A percentile compares a stretch with the other conserved stretches of the same genome.
These are phyloP conservation scores for Ambrosiella beaveri DNA, from an alignment of 2,329 filamentous ascomycete species.

Conservation along the genomic window DNA sequence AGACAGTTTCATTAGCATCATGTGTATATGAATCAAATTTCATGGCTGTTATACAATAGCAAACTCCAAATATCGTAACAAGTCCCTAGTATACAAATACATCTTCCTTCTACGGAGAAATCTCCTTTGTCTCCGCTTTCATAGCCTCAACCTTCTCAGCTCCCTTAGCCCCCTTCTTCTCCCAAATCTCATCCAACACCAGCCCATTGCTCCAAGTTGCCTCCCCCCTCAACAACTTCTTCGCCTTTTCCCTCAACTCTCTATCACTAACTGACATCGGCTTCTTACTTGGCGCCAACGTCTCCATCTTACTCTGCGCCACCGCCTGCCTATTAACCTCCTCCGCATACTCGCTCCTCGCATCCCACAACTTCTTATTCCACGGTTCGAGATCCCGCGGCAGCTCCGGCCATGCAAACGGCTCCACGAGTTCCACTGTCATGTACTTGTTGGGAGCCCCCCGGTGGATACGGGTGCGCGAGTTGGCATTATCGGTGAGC, in stretches of 20 bases:
- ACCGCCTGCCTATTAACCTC: constrained; percentile 19
- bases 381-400: constrained; percentile 46
- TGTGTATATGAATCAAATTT: constrained; percentile 12
- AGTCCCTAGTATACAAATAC: background rate
- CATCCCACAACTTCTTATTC: constrained; percentile 43
- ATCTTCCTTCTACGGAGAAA: constrained; percentile 7
- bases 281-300: constrained; percentile 3
- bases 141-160: constrained; percentile 14
- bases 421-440: constrained; percentile 75
- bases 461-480: constrained; percentile 33
- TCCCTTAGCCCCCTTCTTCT: constrained; percentile 18
- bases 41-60: constrained; percentile 16
- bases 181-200: constrained; percentile 31
- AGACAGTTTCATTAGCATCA: background rate
- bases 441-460: constrained; percentile 71
- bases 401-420: constrained; percentile 71
- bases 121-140: background rate
- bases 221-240: constrained; percentile 41
- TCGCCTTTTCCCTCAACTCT: constrained; percentile 41
- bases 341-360: constrained; percentile 30
- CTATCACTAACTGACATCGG: constrained; percentile 26
- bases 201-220: constrained; percentile 40
- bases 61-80: constrained; percentile 9
- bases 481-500: constrained; percentile 21
- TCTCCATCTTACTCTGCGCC: constrained; percentile 5